Conservation (phyloP, 352 stramenopile species). For the Phytophthora tubulina region DNA sequence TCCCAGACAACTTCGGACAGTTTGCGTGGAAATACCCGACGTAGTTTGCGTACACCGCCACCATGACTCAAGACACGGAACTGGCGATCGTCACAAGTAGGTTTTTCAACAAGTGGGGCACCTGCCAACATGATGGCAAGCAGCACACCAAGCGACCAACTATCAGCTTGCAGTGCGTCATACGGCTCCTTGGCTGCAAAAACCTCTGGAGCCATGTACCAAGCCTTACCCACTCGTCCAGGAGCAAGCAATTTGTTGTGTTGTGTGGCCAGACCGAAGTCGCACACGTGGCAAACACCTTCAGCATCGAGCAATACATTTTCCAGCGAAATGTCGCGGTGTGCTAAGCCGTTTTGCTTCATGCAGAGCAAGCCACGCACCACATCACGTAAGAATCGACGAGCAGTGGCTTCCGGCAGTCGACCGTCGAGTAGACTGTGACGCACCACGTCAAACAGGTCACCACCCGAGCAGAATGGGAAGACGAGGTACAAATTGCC, state of each 20-base stretch:
- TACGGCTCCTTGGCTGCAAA: slow-evolving; percentile 52
- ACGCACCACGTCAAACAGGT: slow-evolving; percentile 65
- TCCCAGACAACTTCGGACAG: slow-evolving; percentile 35
- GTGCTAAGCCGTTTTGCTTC: slow-evolving; percentile 59
- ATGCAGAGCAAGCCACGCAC: slow-evolving; percentile 44
- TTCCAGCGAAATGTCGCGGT: slow-evolving; percentile 73
- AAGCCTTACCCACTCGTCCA: slow-evolving; percentile 65
- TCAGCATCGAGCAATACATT: slow-evolving; percentile 60
- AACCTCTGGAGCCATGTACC: slow-evolving; percentile 79
- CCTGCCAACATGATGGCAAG: slow-evolving; percentile 71
- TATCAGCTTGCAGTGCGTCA: slow-evolving; percentile 56
- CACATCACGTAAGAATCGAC: slow-evolving; percentile 52
- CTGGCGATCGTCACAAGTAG: slow-evolving; percentile 42
- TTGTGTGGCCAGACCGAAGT: slow-evolving; percentile 59
- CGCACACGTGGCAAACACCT: slow-evolving; percentile 56
- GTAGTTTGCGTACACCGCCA: slow-evolving; percentile 53
- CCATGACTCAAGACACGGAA: slow-evolving; percentile 51
- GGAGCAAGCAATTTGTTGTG: slow-evolving; percentile 36
- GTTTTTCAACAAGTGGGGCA: slow-evolving; percentile 56
- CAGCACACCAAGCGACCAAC: slow-evolving; percentile 73
- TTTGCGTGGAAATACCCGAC: slow-evolving; percentile 51
- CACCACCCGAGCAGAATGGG: slow-evolving; percentile 60
- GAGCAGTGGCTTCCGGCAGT: slow-evolving; percentile 44
- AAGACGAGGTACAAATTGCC: slow-evolving; percentile 63
- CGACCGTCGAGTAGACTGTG: slow-evolving; percentile 43